Conservation (phyloP, 1,284 basidiomycete species). For the Schizophyllum amplum region DNA sequence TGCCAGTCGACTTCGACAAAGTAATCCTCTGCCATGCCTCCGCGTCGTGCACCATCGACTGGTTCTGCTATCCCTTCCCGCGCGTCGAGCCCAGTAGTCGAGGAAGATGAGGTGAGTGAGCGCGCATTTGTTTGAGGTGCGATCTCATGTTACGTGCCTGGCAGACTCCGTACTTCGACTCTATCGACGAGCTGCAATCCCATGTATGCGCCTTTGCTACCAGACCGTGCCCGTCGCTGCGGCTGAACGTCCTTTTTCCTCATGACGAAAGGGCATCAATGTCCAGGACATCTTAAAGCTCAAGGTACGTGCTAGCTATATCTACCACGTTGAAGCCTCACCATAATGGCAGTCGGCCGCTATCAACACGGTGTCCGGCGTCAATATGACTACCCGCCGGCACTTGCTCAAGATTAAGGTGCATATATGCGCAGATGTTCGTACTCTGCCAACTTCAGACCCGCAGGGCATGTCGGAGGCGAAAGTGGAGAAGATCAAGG, state of each 20-base stretch:
- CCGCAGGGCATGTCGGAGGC: slow-evolving; percentile 79
- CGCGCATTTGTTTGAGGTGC: not conserved
- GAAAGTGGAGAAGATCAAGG: slow-evolving; percentile 95
- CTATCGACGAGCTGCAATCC: slow-evolving; percentile 82
- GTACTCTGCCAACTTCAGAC: not conserved
- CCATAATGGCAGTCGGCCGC: slow-evolving; percentile 46
- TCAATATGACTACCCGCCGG: slow-evolving; percentile 79
- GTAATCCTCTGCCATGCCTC: slow-evolving; percentile 28
- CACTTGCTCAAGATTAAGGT: slow-evolving; percentile 91
- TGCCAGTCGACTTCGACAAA: not conserved
- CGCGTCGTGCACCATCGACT: slow-evolving; percentile 38
- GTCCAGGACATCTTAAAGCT: slow-evolving; percentile 91
- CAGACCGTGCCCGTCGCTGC: slow-evolving; percentile 7
- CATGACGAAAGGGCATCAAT: slow-evolving; percentile 70
- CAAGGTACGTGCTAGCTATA: slow-evolving; percentile 44
- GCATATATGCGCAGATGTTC: slow-evolving; percentile 12
- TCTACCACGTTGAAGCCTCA: not conserved
- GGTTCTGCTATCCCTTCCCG: slow-evolving; percentile 32
- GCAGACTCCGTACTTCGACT: slow-evolving; percentile 61
- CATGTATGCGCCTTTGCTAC: slow-evolving; percentile 44
- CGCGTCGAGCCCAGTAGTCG: slow-evolving; percentile 28
- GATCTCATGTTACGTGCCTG: not conserved
- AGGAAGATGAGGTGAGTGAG: slow-evolving; percentile 31
- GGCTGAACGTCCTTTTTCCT: not conserved
- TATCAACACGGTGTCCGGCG: slow-evolving; percentile 73